Percentiles rank a stretch among this genome's conserved stretches.
These are phyloP conservation scores for Aurinia saxatilis DNA, from an alignment of 345 rosid species.

Conservation along the genomic window DNA sequence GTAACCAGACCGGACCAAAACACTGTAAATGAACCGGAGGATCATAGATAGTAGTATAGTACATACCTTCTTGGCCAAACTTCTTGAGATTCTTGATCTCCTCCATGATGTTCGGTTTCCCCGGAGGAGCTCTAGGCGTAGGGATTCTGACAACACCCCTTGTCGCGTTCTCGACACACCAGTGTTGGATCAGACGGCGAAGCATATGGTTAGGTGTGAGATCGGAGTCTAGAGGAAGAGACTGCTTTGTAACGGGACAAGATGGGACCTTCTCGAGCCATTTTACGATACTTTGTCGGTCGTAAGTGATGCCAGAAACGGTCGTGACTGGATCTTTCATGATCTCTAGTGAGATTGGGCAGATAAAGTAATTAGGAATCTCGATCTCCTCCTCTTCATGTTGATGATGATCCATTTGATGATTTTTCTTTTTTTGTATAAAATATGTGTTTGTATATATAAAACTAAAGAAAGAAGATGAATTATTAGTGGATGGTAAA, in stretches of 20 bases:
- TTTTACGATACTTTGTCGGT: slow-evolving; percentile 65
- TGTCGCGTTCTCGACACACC: slow-evolving; percentile 54
- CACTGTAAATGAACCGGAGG: neutral
- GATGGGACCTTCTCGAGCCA: slow-evolving; percentile 42
- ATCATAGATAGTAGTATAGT: too few relatives aligned
- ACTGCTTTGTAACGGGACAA: slow-evolving; percentile 69
- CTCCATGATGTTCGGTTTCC: slow-evolving; percentile 27
- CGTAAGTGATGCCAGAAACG: slow-evolving; percentile 78
- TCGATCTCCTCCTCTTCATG: slow-evolving; percentile 41
- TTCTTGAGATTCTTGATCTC: slow-evolving; percentile 31
- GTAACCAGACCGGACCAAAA: neutral
- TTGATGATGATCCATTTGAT: slow-evolving; percentile 13
- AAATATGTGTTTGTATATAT: slow-evolving; percentile 4
- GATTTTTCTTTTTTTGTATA: neutral
- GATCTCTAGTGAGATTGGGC: slow-evolving; percentile 79
- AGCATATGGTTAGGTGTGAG: slow-evolving; percentile 74
- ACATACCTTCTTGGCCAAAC: slow-evolving; percentile 15
- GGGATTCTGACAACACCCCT: slow-evolving; percentile 45
- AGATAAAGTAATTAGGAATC: slow-evolving; percentile 56
- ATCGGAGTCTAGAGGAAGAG: slow-evolving; percentile 46
- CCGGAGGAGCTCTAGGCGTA: slow-evolving; percentile 45
- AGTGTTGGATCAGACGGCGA: slow-evolving; percentile 62
- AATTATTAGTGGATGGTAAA: slow-evolving; percentile 5
- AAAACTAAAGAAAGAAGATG: neutral
- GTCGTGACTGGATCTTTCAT: slow-evolving; percentile 84